Evolutionary conservation across 2,329 filamentous ascomycete genomes (phyloP), one percentile per base, ranked within the genome.

Genomic region (Verticillium albo-atrum): DNA sequence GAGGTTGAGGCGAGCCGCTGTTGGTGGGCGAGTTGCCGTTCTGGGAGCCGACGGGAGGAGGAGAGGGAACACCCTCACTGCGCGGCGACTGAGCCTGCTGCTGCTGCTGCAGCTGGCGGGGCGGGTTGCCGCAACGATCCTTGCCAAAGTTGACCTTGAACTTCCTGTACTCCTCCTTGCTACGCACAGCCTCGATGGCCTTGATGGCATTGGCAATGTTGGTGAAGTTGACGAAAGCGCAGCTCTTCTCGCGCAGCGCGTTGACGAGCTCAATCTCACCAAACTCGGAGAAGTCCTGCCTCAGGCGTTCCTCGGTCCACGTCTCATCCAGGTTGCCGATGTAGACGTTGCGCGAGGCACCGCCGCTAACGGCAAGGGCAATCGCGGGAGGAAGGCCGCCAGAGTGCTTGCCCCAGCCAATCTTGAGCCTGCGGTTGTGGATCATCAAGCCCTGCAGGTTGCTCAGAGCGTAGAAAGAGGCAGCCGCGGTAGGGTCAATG

Each of bases 141-240:
- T 99, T 99, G 76, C 95, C 95, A 72, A 99, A 99, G 80, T 99
- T 99, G 74, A 99, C 94, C 84, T 99, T 99, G 87, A 99, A 99
- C 68, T 95, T 89, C 76, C 88, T 91, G 82, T 99, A 99, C 71
- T 99, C 95, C 51, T 98, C 95, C 71, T 93, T 92, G 70, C 92
- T 90, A 60, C 95, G 88, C 65, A 99, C 88, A 25, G 93, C 95
- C 77, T 99, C 95, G 65, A 99, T 99, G 1, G 95, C 95, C 81
- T 99, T 99, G 82, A 99, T 99, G 56, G 95, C 95, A 68, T 99
- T 99, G 71, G 95, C 95, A 72, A 99, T 99, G 79, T 99, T 99
- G 72, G 95, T 99, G 75, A 99, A 99, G 79, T 99, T 99, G 74
- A 99, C 95, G 73, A 99, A 99, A 0, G 95, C 95, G 74, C 95